A percentile compares a stretch with the other conserved stretches of the same genome.
Evolutionary conservation across 1,139 yeast species (phyloP).

Genomic region (Taphrina flavorubra): DNA sequence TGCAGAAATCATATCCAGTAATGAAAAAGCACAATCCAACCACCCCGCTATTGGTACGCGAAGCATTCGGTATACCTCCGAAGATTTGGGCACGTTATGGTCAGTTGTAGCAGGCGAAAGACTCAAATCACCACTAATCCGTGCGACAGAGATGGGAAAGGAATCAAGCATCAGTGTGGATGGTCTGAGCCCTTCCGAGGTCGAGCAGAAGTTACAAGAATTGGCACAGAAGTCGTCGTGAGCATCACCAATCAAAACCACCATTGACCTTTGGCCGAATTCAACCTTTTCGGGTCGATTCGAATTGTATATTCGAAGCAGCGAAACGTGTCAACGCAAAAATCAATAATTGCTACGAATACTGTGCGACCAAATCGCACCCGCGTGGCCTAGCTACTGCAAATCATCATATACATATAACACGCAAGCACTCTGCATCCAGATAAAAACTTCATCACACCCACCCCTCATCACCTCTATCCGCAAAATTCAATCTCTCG

Average conservation of each 20-base stretch:
- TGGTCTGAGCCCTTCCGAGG: constrained; percentile 47
- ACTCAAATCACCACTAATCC: background rate
- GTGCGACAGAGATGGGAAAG: constrained; percentile 45
- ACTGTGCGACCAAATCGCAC: constrained; percentile 4
- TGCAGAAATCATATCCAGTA: constrained; percentile 64
- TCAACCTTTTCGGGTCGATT: background rate
- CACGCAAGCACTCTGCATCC: background rate
- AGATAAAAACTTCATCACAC: background rate
- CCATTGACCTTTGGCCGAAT: background rate
- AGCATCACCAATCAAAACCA: background rate
- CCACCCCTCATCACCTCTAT: background rate
- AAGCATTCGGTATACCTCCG: constrained; percentile 74
- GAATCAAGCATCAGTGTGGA: constrained; percentile 51
- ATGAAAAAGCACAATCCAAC: constrained; percentile 64
- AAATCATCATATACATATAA: constrained; percentile 2
- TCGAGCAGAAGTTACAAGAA: constrained; percentile 44
- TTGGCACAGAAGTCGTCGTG: constrained; percentile 29
- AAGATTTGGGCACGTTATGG: constrained; percentile 72
- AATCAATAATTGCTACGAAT: background rate
- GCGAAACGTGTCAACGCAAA: background rate
- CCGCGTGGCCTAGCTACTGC: constrained; percentile 11
- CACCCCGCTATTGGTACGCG: constrained; percentile 76
- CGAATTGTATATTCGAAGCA: background rate
- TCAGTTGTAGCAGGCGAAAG: constrained; percentile 44
- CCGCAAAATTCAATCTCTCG: background rate